These are phyloP conservation scores for Periconia sp. DNA, from an alignment of 2,329 filamentous ascomycete species.

Conservation along the genomic window DNA sequence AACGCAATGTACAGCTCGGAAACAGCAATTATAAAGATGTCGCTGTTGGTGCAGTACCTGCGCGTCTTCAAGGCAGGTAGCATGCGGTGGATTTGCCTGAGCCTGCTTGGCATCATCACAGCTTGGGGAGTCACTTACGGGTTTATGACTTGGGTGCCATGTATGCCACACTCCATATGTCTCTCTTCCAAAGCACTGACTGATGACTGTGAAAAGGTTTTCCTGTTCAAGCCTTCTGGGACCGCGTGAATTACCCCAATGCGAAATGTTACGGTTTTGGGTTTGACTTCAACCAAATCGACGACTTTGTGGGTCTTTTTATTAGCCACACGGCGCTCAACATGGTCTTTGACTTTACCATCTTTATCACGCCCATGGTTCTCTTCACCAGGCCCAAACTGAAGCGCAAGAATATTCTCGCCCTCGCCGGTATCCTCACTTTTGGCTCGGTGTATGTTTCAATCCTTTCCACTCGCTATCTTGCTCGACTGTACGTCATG, in stretches of 20 bases:
- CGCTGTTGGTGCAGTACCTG: conserved; percentile 40
- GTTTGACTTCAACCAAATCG: conserved; percentile 20
- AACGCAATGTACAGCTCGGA: conserved; percentile 33
- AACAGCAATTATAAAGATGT: conserved; percentile 38
- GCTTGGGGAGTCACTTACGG: conserved; percentile 35
- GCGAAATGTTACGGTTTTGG: conserved; percentile 35
- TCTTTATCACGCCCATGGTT: conserved; percentile 34
- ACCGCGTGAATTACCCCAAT: conserved; percentile 12
- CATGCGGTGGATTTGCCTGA: conserved; percentile 31
- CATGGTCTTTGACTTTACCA: conserved; percentile 38
- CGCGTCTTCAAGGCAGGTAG: conserved; percentile 38
- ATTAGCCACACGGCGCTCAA: conserved; percentile 32
- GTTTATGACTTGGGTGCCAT: conserved; percentile 36
- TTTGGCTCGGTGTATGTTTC: conserved; percentile 35
- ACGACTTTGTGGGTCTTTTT: conserved; percentile 27
- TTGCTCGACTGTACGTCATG: background rate
- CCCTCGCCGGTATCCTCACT: conserved; percentile 33
- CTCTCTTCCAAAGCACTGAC: background rate
- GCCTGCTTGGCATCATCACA: conserved; percentile 21
- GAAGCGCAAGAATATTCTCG: conserved; percentile 27
- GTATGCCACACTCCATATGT: background rate
- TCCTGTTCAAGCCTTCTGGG: conserved; percentile 29
- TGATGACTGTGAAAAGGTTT: conserved; percentile 10
- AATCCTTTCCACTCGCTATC: background rate
- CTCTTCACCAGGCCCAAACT: conserved; percentile 31